Evolutionary conservation across 495 filamentous ascomycete species (phyloP).

Genomic region (Amniculicola lignicola): DNA sequence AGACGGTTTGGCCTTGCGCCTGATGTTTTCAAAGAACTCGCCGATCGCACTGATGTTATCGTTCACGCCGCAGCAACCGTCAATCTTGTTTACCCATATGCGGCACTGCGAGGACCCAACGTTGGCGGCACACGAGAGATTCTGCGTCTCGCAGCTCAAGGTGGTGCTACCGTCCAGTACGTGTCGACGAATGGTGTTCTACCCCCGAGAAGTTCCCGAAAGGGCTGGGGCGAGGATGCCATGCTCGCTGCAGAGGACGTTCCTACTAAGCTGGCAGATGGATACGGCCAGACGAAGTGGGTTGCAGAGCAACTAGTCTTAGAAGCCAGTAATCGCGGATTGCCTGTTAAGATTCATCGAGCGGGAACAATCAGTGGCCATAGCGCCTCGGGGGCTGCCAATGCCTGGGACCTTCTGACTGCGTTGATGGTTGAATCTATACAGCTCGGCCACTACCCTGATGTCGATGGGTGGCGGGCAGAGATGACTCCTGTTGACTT

Average conservation of each 20-base stretch:
- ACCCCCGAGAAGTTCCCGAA: constrained; percentile 48
- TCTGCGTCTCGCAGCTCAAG: constrained; percentile 58
- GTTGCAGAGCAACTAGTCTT: constrained; percentile 64
- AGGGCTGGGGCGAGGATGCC: constrained; percentile 60
- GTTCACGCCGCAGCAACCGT: constrained; percentile 65
- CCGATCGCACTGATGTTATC: constrained; percentile 51
- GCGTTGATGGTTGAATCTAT: constrained; percentile 66
- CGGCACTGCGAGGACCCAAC: constrained; percentile 49
- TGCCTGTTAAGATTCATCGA: constrained; percentile 61
- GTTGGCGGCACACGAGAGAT: constrained; percentile 60
- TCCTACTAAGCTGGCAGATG: constrained; percentile 56
- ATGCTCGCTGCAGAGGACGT: constrained; percentile 59
- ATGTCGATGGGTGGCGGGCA: constrained; percentile 63
- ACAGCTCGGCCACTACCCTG: constrained; percentile 57
- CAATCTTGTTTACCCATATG: constrained; percentile 66
- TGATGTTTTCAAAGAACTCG: constrained; percentile 56
- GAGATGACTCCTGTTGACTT: constrained; percentile 74
- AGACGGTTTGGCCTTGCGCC: constrained; percentile 57
- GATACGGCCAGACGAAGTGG: constrained; percentile 57
- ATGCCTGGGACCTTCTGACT: constrained; percentile 64
- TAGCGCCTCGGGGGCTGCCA: constrained; percentile 60
- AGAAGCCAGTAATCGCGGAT: constrained; percentile 57
- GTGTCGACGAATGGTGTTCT: constrained; percentile 68
- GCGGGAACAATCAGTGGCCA: constrained; percentile 65
- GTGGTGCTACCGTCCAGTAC: constrained; percentile 64